Base-by-base conservation (phyloP, 768 basidiomycete species). In the Tricholoma furcatifolium region DNA sequence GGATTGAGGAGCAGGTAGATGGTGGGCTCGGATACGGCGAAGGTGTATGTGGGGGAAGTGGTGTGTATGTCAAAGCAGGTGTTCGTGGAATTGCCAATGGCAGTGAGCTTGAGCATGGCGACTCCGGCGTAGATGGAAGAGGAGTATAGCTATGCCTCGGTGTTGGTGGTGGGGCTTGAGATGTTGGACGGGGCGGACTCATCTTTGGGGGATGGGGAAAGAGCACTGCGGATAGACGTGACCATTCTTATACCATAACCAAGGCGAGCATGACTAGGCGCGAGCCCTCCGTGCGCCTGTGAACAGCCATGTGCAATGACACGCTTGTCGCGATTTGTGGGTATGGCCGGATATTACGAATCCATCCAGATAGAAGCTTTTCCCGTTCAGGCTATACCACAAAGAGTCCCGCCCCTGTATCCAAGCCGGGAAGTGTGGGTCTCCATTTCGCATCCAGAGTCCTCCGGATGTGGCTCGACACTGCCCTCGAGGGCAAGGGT, bases 251-350 rank as follows among this genome's bases (percentile, higher is more conserved):
- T 53, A 53, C 8, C 24, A 14, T 35, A 21, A 27, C 17, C 34
- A 7, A n/a, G 23, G 21, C 7, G 4, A 32, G n/a, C 18, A 32
- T 18, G 35, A 15, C n/a, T 47, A n/a, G 34, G 36, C 39, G 48
- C 42, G 47, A 36, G 12, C 27, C 44, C 47, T 41, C 24, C 17
- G 35, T 41, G 50, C 31, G 41, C 30, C 7, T 21, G 12, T 47
- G 47, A 15, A 59, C 45, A 56, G 55, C 58, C 51, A 59, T 59
- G 54, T 47, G 51, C 42, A 43, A 23, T 42, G 17, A 31, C 39
- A 32, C 53, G 51, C 20, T 47, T 47, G 50, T 46, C 41, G 47
- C 47, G 4, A 49, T 48, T 38, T 48, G 47, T 48, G 53, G 47
- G n/a, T 43, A 43, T 34, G 52, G 15, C 40, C 46, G 52, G 45